Percentiles rank a stretch among this genome's conserved stretches.
These are phyloP conservation scores for Akanthomyces muscarius DNA, from an alignment of 2,329 filamentous ascomycete species.

Conservation along the genomic window DNA sequence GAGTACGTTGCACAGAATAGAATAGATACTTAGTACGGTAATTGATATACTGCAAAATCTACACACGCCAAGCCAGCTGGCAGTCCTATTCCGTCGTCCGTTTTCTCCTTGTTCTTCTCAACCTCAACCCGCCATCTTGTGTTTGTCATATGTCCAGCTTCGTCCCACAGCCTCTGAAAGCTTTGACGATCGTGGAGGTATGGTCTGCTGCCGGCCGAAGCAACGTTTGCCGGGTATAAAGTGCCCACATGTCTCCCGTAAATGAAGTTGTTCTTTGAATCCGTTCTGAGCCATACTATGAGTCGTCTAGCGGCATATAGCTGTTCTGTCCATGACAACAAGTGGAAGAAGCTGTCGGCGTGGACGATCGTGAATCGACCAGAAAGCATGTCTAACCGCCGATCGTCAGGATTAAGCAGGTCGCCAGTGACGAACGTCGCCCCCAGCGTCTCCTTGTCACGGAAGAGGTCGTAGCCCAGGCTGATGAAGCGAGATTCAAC, in stretches of 20 bases:
- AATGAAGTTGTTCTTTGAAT: slow-evolving; percentile 43
- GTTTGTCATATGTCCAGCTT: slow-evolving; percentile 45
- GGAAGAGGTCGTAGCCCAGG: slow-evolving; percentile 61
- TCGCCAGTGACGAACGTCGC: slow-evolving; percentile 50
- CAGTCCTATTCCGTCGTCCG: background rate
- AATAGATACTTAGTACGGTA: background rate
- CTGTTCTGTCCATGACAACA: slow-evolving; percentile 46
- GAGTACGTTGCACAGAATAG: too few species aligned
- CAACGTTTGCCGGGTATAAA: slow-evolving; percentile 24
- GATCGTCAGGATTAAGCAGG: slow-evolving; percentile 40
- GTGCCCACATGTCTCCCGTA: slow-evolving; percentile 49
- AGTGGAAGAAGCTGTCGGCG: slow-evolving; percentile 47
- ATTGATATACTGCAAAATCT: slow-evolving; percentile 16
- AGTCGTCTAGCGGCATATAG: slow-evolving; percentile 42
- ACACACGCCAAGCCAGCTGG: slow-evolving; percentile 1
- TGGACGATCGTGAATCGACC: slow-evolving; percentile 46
- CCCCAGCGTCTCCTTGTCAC: slow-evolving; percentile 46
- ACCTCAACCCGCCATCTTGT: slow-evolving; percentile 48
- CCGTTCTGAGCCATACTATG: slow-evolving; percentile 42
- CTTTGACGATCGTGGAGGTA: slow-evolving; percentile 47
- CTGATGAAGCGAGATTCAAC: slow-evolving; percentile 48
- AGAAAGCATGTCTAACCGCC: slow-evolving; percentile 31
- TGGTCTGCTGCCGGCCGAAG: slow-evolving; percentile 24
- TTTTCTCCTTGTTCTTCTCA: slow-evolving; percentile 22
- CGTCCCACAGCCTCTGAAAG: slow-evolving; percentile 52